A percentile compares a stretch with the other conserved stretches of the same genome.
Evolutionary conservation across 768 basidiomycete genomes (phyloP).

Genomic region (Asterophora lycoperdoides): DNA sequence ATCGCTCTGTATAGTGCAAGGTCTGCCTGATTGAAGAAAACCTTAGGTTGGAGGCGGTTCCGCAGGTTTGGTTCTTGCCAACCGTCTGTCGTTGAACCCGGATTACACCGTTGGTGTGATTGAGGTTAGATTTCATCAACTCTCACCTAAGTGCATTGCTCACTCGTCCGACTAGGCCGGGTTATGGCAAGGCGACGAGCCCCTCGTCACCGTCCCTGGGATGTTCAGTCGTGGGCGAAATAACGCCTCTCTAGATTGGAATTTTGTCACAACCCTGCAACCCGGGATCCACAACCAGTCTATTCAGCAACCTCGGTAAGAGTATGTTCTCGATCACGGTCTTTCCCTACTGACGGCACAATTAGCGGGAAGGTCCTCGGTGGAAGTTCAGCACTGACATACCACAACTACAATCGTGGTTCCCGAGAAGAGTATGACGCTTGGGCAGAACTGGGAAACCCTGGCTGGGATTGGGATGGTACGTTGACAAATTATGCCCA

Average conservation of each 20-base stretch:
- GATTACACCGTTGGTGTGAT: slow-evolving; percentile 24
- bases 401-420: slow-evolving; percentile 10
- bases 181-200: slow-evolving; percentile 16
- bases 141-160: background rate
- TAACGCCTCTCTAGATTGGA: slow-evolving; percentile 11
- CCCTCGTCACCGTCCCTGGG: slow-evolving; percentile 15
- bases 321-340: background rate
- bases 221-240: slow-evolving; percentile 4
- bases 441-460: slow-evolving; percentile 20
- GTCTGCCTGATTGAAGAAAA: background rate
- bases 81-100: slow-evolving; percentile 24
- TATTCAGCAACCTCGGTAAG: slow-evolving; percentile 16
- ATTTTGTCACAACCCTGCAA: slow-evolving; percentile 7
- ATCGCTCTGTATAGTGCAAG: background rate
- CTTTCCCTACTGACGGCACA: background rate
- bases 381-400: slow-evolving; percentile 15
- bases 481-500: background rate
- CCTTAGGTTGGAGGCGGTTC: slow-evolving; percentile 19
- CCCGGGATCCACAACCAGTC: slow-evolving; percentile 10
- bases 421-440: slow-evolving; percentile 16
- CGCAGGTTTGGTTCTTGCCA: slow-evolving; percentile 19
- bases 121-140: slow-evolving; percentile 10
- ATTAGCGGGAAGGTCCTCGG: slow-evolving; percentile 16
- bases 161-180: slow-evolving; percentile 17
- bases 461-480: slow-evolving; percentile 21